phyloP scores from a whole-genome alignment of 2,329 filamentous ascomycete species.

The Fusarium fujikuroi region DNA sequence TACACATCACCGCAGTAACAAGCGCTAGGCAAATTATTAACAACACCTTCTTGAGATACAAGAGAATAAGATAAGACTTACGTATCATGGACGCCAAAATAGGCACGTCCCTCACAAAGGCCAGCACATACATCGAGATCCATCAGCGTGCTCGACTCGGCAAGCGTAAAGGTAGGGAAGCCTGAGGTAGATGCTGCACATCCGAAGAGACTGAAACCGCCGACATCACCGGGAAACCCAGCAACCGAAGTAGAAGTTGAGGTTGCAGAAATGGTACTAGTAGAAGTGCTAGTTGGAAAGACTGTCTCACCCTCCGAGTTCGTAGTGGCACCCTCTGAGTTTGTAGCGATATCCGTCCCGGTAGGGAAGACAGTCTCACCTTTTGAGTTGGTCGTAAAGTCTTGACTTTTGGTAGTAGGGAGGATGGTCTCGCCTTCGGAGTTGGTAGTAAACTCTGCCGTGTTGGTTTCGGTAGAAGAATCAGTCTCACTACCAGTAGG shows the following conservation, averaged over 20 bases:
- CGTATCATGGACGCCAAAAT: constrained; percentile 44
- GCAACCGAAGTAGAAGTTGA: constrained; percentile 35
- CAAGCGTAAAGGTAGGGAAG: constrained; percentile 39
- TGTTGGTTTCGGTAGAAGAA: neutral
- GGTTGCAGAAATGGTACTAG: constrained; percentile 11
- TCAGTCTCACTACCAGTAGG: neutral
- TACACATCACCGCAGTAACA: constrained; percentile 40
- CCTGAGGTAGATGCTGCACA: constrained; percentile 38
- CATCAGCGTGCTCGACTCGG: constrained; percentile 24
- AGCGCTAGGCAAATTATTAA: neutral
- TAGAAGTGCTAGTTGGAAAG: neutral
- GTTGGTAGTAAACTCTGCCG: neutral
- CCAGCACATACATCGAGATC: constrained; percentile 42
- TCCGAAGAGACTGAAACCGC: constrained; percentile 41
- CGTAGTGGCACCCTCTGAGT: neutral
- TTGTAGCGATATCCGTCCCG: too few species aligned
- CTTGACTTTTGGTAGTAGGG: constrained; percentile 39
- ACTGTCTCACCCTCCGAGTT: neutral
- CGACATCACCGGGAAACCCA: constrained; percentile 29
- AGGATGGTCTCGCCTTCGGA: neutral
- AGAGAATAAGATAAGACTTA: constrained; percentile 22
- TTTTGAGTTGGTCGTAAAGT: neutral
- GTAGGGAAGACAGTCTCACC: neutral
- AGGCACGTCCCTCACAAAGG: constrained; percentile 37
- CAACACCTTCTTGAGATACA: rapidly evolving